A percentile compares a stretch with the other conserved stretches of the same genome.
These are phyloP conservation scores for Diddensiella transvaalensis DNA, from an alignment of 805 yeast species.

Conservation along the genomic window DNA sequence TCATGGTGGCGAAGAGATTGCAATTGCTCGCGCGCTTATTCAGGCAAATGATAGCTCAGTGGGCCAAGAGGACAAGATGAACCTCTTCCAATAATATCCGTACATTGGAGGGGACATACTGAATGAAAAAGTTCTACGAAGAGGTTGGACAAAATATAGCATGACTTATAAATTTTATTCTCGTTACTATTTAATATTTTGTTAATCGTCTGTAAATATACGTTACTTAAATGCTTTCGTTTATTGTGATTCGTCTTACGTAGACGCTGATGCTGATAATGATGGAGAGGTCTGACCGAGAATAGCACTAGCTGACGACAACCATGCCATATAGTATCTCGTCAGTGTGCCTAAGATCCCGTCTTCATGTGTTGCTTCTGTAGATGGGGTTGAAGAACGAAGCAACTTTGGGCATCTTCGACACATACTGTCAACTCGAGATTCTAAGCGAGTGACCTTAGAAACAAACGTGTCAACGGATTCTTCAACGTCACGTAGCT, in stretches of 20 bases:
- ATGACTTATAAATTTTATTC: too few relatives aligned
- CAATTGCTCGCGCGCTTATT: constrained; percentile 62
- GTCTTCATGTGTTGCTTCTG: not conserved
- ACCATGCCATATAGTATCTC: not conserved
- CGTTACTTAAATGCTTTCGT: too few relatives aligned
- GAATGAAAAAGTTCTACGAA: not conserved
- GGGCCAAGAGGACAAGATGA: constrained; percentile 8
- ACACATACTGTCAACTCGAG: constrained; percentile 19
- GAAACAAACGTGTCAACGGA: constrained; percentile 45
- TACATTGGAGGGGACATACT: not conserved
- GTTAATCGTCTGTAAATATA: too few relatives aligned
- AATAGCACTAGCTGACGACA: not conserved
- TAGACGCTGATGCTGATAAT: not conserved
- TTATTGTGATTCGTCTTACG: too few relatives aligned
- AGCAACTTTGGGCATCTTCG: not conserved
- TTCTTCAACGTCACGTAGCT: constrained; percentile 66
- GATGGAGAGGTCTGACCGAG: not conserved
- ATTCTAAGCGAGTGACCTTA: constrained; percentile 37
- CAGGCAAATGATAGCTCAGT: constrained; percentile 46
- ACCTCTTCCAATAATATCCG: not conserved
- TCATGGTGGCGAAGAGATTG: constrained; percentile 48
- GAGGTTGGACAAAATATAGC: too few relatives aligned
- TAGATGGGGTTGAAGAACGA: not conserved
- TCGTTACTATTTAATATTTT: not conserved
- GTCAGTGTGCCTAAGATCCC: not conserved